These are phyloP conservation scores for Craterostigma plantagineum DNA, from an alignment of 257 asterid genomes.

Conservation along the genomic window DNA sequence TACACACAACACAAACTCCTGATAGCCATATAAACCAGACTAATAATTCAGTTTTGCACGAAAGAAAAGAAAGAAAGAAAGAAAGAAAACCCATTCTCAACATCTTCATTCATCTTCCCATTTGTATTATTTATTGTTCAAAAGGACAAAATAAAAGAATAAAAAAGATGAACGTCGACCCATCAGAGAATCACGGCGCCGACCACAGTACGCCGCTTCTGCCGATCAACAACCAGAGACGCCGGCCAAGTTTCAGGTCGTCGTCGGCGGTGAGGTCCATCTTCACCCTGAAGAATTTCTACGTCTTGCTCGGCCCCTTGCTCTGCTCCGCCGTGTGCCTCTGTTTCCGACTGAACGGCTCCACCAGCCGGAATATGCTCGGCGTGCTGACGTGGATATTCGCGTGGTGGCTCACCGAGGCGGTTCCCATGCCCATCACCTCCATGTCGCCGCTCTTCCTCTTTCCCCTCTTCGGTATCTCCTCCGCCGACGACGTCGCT, in stretches of 20 bases:
- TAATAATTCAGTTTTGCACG: too few species aligned
- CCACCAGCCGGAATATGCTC: constrained; percentile 54
- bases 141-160: too few species aligned
- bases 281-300: constrained; percentile 35
- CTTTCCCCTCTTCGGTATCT: constrained; percentile 73
- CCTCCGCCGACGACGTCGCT: constrained; percentile 72
- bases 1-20: too few species aligned
- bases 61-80: too few species aligned
- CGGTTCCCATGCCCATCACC: constrained; percentile 89
- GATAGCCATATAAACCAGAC: too few species aligned
- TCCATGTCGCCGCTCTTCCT: constrained; percentile 90
- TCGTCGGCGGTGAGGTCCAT: constrained; percentile 11
- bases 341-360: constrained; percentile 20
- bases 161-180: too few species aligned
- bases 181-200: constrained; percentile 6
- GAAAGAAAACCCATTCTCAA: too few species aligned
- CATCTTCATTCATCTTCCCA: too few species aligned
- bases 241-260: constrained; percentile 21
- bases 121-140: too few species aligned
- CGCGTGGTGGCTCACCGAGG: constrained; percentile 88
- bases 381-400: constrained; percentile 74
- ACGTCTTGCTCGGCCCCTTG: constrained; percentile 51
- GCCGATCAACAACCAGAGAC: constrained; percentile 24
- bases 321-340: constrained; percentile 37
- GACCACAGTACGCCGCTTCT: constrained; percentile 55